Conservation (phyloP, 2,329 filamentous ascomycete species). For the Xylariaceae sp. region DNA sequence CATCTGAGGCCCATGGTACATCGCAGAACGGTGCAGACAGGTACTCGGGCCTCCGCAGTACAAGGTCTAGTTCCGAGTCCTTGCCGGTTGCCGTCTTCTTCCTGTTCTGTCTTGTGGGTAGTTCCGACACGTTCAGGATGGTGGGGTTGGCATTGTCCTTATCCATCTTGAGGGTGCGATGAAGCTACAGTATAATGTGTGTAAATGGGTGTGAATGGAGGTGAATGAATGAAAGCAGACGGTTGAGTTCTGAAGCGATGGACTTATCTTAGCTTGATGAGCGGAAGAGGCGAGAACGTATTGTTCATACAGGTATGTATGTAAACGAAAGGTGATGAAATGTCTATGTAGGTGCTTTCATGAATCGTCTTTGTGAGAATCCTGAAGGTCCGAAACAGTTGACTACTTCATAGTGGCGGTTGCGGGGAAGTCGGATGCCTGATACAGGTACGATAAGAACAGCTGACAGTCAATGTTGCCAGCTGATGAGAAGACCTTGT, state of each 20-base stretch:
- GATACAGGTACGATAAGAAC: slow-evolving; percentile 1
- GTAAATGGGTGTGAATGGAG: neutral
- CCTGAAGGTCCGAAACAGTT: too few relatives aligned
- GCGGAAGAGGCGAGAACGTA: too few relatives aligned
- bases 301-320: too few relatives aligned
- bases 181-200: neutral
- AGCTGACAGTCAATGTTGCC: neutral
- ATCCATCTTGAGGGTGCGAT: slow-evolving; percentile 42
- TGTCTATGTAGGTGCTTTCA: neutral
- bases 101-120: slow-evolving; percentile 77
- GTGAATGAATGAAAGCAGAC: neutral
- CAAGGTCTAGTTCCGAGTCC: slow-evolving; percentile 54
- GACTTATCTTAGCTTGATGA: neutral
- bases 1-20: slow-evolving; percentile 46
- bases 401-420: too few relatives aligned
- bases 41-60: slow-evolving; percentile 55
- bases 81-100: slow-evolving; percentile 55
- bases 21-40: slow-evolving; percentile 50
- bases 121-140: slow-evolving; percentile 84
- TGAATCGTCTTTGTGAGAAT: neutral
- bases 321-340: too few relatives aligned
- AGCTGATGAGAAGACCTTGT: too few relatives aligned
- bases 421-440: slow-evolving; percentile 4
- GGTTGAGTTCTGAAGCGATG: neutral
- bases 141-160: slow-evolving; percentile 88